Base-by-base conservation (phyloP, 805 yeast species). In the Wickerhamomyces chambardii region DNA sequence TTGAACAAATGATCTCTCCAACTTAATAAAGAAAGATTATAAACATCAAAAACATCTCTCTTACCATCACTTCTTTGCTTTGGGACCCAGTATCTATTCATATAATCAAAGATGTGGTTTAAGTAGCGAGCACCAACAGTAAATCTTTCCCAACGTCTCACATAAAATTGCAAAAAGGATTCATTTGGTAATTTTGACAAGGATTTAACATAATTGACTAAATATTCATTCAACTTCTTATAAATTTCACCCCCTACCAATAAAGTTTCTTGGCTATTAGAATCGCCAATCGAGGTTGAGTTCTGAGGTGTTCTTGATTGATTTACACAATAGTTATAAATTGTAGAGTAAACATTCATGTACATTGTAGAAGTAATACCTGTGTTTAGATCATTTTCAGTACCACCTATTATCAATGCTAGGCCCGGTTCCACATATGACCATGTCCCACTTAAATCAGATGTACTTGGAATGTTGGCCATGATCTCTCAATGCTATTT, bases 41-140 rank as follows among this genome's bases (percentile, higher is more conserved):
- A 80, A 17, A 94, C 94, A 58, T 92, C 98, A 57, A 78, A 86
- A 31, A 92, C 78, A 50, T 85, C 87, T 43, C 87, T 72, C 50
- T 85, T 75, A 15, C 97, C 97, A 55, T 90, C 97, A 30, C 86
- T 82, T 51, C 97, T 73, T 59, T 90, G 97, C 52, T 94, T 89
- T 47, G 83, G 84, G 30, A 94, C 96, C 98, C 98, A 92, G 60
- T 90, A 92, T 42, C 97, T 73, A 59, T 92, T 92, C 73, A 92
- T 78, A 59, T 92, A 92, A 56, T 90, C 96, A 51, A 92, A 84
- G 6, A 94, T 89, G 55, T 94, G 92, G 56, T 86, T 87, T 55
- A 92, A 62, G 58, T 85, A 84, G 14, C 87, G 83, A 2, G 97
- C 95, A 19, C 97, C 97, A 35, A 85, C 77, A 17, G 94, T 76